Percentiles rank a stretch among this genome's conserved stretches.
Conservation (phyloP, 176 grass and related monocot species). For the Oryza meyeriana region DNA sequence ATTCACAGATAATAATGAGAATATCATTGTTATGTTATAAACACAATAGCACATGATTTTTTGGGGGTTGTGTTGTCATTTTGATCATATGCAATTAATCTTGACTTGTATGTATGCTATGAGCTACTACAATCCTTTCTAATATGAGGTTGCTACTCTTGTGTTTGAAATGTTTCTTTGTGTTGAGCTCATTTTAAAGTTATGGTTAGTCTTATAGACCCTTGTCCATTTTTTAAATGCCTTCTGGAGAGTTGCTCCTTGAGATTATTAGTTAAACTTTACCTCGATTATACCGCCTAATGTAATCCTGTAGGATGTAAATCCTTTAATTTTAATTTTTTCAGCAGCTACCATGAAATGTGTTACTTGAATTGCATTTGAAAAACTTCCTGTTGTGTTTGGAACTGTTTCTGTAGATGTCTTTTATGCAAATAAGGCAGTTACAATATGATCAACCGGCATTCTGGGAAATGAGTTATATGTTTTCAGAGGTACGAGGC, state of each 20-base stretch:
- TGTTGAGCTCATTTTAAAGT: not conserved
- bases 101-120: conserved; percentile 31
- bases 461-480: conserved; percentile 98
- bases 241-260: not conserved
- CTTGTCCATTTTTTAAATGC: not conserved
- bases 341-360: not conserved
- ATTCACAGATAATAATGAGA: not conserved
- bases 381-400: conserved; percentile 17
- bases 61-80: not conserved
- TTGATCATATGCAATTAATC: not conserved
- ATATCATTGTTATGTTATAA: conserved; percentile 6
- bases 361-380: conserved; percentile 7
- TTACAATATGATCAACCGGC: conserved; percentile 81
- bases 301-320: not conserved
- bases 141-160: conserved; percentile 11
- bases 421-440: conserved; percentile 72
- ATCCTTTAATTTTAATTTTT: not conserved
- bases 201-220: not conserved
- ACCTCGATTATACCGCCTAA: conserved; percentile 1
- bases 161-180: conserved; percentile 1
- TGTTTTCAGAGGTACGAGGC: conserved; percentile 58
- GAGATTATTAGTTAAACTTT: conserved; percentile 1
- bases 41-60: not conserved
- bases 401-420: conserved; percentile 58
- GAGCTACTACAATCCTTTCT: conserved; percentile 4